Base-by-base conservation (phyloP, 805 yeast species). In the Teunomyces cretensis region DNA sequence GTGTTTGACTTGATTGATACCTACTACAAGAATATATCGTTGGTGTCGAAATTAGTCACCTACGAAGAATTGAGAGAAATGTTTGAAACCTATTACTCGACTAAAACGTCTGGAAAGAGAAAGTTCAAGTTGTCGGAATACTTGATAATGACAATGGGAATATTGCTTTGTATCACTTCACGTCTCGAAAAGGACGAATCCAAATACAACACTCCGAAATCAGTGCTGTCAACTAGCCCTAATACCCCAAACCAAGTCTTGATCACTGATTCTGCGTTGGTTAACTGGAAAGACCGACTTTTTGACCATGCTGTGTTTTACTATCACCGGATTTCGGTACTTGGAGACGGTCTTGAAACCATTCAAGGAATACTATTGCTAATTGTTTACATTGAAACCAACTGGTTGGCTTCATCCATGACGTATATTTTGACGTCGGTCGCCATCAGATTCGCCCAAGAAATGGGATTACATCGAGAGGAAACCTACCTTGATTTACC, bases 381-480 rank as follows among this genome's bases (percentile, higher is more conserved):
- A 48, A 44, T 58, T 31, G 42, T 52, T 33, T 49, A 52, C 35
- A 52, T 71, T 11, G 74, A 68, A 31, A 57, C 61, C 8, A 57
- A 63, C 14, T 42, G 65, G 61, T 45, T 67, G 6, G 52, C 61
- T n/a, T 53, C 65, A 12, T 58, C 58, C 36, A 61, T 66, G 30
- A 65, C 62, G 42, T 64, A 61, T 49, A 57, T 61, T 8, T 47
- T 70, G 9, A 49, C 57, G 2, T 51, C 68, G 1, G 60, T 68
- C 24, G 75, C 74, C 0, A 62, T 69, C 2, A 51, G 74, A 32
- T 67, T 54, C 48, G 75, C 75, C 2, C 75, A 70, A 48, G 73
- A 68, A 37, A 54, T 70, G 35, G 76, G 76, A 1, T 54, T 71
- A 41, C 75, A 71, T 50, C 49, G 74, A 7, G 42, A 46, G n/a